These are phyloP conservation scores for Cynara cardunculus DNA, from an alignment of 129 eudicot genomes.

Conservation along the genomic window DNA sequence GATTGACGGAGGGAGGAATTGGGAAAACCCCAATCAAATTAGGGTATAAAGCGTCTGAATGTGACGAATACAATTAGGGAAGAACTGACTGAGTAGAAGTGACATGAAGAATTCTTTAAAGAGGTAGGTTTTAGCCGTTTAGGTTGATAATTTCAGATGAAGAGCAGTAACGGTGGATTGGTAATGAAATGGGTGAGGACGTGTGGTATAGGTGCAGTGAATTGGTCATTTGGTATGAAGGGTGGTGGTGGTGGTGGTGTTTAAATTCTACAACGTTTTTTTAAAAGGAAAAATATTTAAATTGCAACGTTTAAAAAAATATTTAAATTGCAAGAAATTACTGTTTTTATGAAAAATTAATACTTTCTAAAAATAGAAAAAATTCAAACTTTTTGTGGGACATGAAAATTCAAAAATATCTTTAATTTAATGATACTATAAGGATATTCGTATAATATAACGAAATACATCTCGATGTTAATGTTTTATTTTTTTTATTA, in stretches of 20 bases:
- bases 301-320: not conserved
- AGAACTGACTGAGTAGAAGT: not conserved
- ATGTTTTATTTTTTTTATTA: no score
- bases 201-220: constrained; percentile 16
- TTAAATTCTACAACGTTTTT: not conserved
- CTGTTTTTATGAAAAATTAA: not conserved
- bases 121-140: not conserved
- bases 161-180: constrained; percentile 8
- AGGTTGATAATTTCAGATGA: constrained; percentile 15
- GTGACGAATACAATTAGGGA: constrained; percentile 9
- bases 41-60: constrained; percentile 16
- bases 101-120: not conserved
- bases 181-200: constrained; percentile 19
- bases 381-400: no score
- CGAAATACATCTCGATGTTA: no score
- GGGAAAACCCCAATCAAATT: not conserved
- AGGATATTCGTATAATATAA: no score
- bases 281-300: not conserved
- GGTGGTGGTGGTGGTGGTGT: not conserved
- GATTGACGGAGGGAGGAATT: constrained; percentile 2
- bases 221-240: not conserved
- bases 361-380: not conserved
- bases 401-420: no score
- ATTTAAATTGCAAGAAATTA: not conserved
- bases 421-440: no score